A percentile compares a stretch with the other conserved stretches of the same genome.
Conservation (phyloP, 345 rosid species). For the Pugionium dolabratum region DNA sequence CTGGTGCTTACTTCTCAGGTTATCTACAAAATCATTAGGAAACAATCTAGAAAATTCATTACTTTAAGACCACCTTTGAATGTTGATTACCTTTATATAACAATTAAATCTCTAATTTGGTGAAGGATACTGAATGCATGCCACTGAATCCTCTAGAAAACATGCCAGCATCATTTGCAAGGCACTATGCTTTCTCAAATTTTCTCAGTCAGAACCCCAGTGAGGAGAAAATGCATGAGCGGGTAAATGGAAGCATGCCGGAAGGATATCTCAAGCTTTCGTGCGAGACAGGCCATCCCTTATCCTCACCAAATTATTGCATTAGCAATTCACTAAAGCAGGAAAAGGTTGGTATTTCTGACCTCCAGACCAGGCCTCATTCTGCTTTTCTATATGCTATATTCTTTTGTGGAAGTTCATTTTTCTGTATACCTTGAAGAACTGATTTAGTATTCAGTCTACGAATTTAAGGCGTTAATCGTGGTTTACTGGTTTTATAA, state of each 20-base stretch:
- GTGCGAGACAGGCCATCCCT: slow-evolving; percentile 50
- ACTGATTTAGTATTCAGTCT: slow-evolving; percentile 8
- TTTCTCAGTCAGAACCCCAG: slow-evolving; percentile 49
- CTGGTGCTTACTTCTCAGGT: slow-evolving; percentile 3
- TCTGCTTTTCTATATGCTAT: slow-evolving; percentile 14
- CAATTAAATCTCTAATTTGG: slow-evolving; percentile 32
- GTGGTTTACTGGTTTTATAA: slow-evolving; percentile 24
- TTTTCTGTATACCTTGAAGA: slow-evolving; percentile 18
- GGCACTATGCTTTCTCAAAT: slow-evolving; percentile 45
- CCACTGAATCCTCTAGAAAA: slow-evolving; percentile 67
- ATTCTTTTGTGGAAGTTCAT: slow-evolving; percentile 23
- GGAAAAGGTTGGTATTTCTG: slow-evolving; percentile 53
- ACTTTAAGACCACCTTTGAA: slow-evolving; percentile 6
- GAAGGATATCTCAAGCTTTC: slow-evolving; percentile 52
- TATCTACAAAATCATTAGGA: slow-evolving; percentile 11
- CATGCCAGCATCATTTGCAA: slow-evolving; percentile 70
- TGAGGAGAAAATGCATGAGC: slow-evolving; percentile 57
- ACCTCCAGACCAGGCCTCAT: slow-evolving; percentile 23
- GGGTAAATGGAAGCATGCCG: slow-evolving; percentile 46
- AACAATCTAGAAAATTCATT: neutral
- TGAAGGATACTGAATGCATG: slow-evolving; percentile 89
- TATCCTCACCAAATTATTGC: slow-evolving; percentile 44
- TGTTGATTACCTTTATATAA: slow-evolving; percentile 27
- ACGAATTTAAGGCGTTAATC: slow-evolving; percentile 18
- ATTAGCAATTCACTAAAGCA: slow-evolving; percentile 46